These are phyloP conservation scores for Saccharomycopsis sp. DNA, from an alignment of 805 yeast species.

Conservation along the genomic window DNA sequence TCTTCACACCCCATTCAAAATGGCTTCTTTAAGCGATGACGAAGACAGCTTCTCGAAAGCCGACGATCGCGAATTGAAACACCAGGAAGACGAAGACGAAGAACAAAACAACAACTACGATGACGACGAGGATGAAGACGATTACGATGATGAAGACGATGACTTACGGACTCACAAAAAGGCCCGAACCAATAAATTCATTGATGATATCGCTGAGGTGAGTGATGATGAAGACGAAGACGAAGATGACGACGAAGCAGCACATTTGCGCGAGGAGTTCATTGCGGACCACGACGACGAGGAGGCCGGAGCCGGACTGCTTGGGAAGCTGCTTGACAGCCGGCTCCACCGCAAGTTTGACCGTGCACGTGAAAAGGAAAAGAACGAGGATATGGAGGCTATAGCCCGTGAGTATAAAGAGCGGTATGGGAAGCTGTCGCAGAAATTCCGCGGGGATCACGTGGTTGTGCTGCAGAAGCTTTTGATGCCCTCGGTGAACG, in stretches of 20 bases:
- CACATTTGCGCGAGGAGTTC: slow-evolving; percentile 73
- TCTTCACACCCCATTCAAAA: no score
- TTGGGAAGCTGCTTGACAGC: slow-evolving; percentile 46
- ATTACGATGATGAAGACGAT: slow-evolving; percentile 41
- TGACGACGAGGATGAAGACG: slow-evolving; percentile 27
- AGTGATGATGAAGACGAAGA: slow-evolving; percentile 94
- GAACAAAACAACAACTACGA: slow-evolving; percentile 26
- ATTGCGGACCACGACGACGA: slow-evolving; percentile 62
- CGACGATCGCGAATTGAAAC: slow-evolving; percentile 17
- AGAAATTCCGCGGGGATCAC: slow-evolving; percentile 74
- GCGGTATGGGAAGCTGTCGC: slow-evolving; percentile 80
- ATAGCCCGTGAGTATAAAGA: slow-evolving; percentile 89
- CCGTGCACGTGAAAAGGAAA: slow-evolving; percentile 74
- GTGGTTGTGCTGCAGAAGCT: slow-evolving; percentile 89
- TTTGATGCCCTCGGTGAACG: slow-evolving; percentile 90
- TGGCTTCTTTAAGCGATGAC: slow-evolving; percentile 2
- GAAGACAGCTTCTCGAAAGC: slow-evolving; percentile 10
- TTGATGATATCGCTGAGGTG: slow-evolving; percentile 98
- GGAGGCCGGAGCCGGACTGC: slow-evolving; percentile 38
- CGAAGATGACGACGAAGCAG: slow-evolving; percentile 94
- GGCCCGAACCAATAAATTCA: slow-evolving; percentile 68
- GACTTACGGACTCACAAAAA: slow-evolving; percentile 42
- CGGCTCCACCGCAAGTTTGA: slow-evolving; percentile 88
- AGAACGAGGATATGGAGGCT: slow-evolving; percentile 91
- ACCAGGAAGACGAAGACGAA: slow-evolving; percentile 14